Base-by-base conservation (phyloP, 2,329 filamentous ascomycete genomes). In the Colletotrichum higginsianum region DNA sequence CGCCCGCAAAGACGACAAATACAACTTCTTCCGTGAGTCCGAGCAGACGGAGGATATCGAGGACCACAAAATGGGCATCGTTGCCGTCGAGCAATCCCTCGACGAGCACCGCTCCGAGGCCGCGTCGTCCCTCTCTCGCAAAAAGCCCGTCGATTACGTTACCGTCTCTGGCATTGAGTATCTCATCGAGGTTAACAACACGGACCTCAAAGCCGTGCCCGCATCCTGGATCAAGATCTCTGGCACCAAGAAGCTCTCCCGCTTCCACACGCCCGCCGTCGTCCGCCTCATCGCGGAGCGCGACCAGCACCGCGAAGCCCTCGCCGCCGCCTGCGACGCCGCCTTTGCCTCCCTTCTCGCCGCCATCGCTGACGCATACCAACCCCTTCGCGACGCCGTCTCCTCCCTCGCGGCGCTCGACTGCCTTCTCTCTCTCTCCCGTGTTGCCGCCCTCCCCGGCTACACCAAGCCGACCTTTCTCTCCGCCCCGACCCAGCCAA, bases 151-250 rank as follows among this genome's bases (percentile, higher is more conserved):
- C 26, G 87, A 91, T 6, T 99, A 98, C 78, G 90, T 91, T 35
- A 96, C 94, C 0, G 93, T 96, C 9, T 89, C 94, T 1, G 95
- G 95, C 9, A 97, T 98, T 76, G 96, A 98, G 79, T 99, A 94
- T 79, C 89, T 99, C 23, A 94, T 99, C 77, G 96, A 98, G 82
- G 93, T 99, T 7, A 88, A 93, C 75, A 98, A 97, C 80, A 81
- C 88, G 1, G 90, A 94, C 65, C 87, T 98, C 72, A 96, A 95
- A 79, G 90, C 92, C 68, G 94, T 99, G 0, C 96, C 96, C 0
- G 96, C 96, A 4, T 97, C 94, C 0, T 99, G 96, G 96, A 87
- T 89, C 74, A 98, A 99, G 82, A 94, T 98, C 77, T 97, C 93
- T 68, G 95, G 96, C 61, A 99, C 96, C 8, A 98, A 98, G 81